These are phyloP conservation scores for Pestalotiopsis sp. DNA, from an alignment of 2,329 filamentous ascomycete species.

Conservation along the genomic window DNA sequence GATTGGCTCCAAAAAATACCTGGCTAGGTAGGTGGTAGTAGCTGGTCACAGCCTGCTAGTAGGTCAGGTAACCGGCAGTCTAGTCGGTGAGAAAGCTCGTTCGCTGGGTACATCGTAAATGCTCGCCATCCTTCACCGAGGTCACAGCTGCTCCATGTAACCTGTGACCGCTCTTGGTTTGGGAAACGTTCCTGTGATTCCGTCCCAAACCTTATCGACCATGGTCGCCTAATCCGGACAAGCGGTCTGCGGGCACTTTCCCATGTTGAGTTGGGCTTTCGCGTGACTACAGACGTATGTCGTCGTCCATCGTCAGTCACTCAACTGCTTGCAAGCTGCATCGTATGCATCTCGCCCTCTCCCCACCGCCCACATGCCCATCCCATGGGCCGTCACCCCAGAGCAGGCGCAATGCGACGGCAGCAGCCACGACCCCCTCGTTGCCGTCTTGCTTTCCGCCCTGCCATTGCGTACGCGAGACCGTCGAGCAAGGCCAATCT, in stretches of 20 bases:
- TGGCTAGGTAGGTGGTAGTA: neutral
- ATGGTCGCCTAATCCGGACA: neutral
- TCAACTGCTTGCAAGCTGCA: neutral
- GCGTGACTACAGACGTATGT: neutral
- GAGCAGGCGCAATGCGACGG: neutral
- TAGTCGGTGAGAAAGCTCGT: neutral
- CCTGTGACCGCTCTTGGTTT: neutral
- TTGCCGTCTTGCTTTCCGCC: neutral
- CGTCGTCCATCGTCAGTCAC: neutral
- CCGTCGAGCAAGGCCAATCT: slow-evolving; percentile 2
- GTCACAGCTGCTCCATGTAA: neutral
- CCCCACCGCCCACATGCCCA: neutral
- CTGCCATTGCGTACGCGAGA: neutral
- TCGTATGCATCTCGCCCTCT: neutral
- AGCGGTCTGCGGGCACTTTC: slow-evolving; percentile 5
- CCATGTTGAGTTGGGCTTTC: neutral
- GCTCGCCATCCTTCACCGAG: neutral
- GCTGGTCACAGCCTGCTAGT: neutral
- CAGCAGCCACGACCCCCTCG: neutral
- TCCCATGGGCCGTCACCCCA: neutral
- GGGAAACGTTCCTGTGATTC: neutral
- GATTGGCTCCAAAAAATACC: neutral
- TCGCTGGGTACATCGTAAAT: neutral
- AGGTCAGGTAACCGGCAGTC: neutral
- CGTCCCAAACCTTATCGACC: neutral